phyloP scores from a whole-genome alignment of 805 yeast species.

The Tetrapisispora arboricola region DNA sequence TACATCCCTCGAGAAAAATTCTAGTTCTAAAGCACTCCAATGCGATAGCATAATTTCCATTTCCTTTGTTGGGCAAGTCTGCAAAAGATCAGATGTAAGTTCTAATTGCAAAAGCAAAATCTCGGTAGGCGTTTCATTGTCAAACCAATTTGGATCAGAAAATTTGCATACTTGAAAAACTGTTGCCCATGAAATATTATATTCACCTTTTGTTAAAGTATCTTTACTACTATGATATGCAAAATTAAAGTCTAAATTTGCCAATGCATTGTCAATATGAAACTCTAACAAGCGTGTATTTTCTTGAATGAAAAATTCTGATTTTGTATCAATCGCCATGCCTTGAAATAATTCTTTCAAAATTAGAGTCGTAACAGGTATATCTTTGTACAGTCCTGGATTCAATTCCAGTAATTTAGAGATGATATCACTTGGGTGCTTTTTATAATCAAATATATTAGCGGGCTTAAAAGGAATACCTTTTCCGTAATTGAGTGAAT shows the following conservation, averaged over 20 bases:
- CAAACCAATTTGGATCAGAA: conserved; percentile 37
- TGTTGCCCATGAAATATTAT: conserved; percentile 48
- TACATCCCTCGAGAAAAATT: conserved; percentile 27
- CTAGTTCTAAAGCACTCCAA: conserved; percentile 46
- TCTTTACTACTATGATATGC: conserved; percentile 40
- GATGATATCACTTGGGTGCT: conserved; percentile 31
- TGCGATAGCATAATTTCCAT: conserved; percentile 47
- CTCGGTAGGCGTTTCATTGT: conserved; percentile 29
- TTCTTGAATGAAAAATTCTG: conserved; percentile 1
- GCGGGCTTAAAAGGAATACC: conserved; percentile 33
- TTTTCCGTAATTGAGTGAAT: conserved; percentile 25
- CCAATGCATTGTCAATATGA: conserved; percentile 60
- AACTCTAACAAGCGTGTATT: conserved; percentile 30
- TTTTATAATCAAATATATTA: conserved; percentile 26
- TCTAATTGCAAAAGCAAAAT: conserved; percentile 42
- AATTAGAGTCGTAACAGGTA: conserved; percentile 33
- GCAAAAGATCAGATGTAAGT: conserved; percentile 42
- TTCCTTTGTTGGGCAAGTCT: conserved; percentile 45
- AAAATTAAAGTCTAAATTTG: conserved; percentile 47
- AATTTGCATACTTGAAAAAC: conserved; percentile 65
- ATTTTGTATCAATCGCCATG: conserved; percentile 18
- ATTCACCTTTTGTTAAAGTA: conserved; percentile 25
- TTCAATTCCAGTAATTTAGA: conserved; percentile 44
- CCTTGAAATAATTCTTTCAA: conserved; percentile 34
- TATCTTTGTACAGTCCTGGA: conserved; percentile 38